Evolutionary conservation across 352 stramenopile genomes (phyloP).

Genomic region (Poterioochromonas sp.): DNA sequence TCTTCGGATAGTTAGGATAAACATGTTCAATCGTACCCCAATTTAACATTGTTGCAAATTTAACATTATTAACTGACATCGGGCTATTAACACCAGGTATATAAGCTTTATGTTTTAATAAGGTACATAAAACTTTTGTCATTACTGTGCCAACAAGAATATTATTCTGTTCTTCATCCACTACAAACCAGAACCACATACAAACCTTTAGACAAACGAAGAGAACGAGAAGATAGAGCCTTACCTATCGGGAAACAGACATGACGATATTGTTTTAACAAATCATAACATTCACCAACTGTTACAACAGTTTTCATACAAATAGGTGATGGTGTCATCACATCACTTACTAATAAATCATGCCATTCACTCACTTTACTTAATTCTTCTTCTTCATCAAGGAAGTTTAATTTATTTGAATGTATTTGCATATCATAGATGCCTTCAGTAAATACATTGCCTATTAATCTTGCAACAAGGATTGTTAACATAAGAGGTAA

Average conservation of each 20-base stretch:
- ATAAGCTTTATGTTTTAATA: constrained; percentile 60
- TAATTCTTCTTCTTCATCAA: constrained; percentile 59
- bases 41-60: constrained; percentile 56
- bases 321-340: too few species aligned
- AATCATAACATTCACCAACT: too few species aligned
- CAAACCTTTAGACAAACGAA: not conserved
- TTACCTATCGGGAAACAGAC: constrained; percentile 63
- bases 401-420: constrained; percentile 87
- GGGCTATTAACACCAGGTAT: constrained; percentile 2
- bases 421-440: constrained; percentile 98
- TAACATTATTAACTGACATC: constrained; percentile 46
- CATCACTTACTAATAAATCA: constrained; percentile 61
- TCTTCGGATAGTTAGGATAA: constrained; percentile 63
- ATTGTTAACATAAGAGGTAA: constrained; percentile 95
- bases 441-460: constrained; percentile 95
- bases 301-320: constrained; percentile 83
- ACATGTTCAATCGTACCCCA: constrained; percentile 63
- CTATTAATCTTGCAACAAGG: constrained; percentile 88
- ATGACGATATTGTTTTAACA: constrained; percentile 54
- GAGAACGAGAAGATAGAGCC: not conserved
- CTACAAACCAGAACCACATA: constrained; percentile 22
- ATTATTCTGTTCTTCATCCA: constrained; percentile 53
- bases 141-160: constrained; percentile 61
- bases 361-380: constrained; percentile 20
- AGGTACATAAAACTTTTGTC: constrained; percentile 41